Evolutionary conservation across 768 basidiomycete genomes (phyloP), one percentile per base, ranked within the genome.

Genomic region (Calocera cornea): DNA sequence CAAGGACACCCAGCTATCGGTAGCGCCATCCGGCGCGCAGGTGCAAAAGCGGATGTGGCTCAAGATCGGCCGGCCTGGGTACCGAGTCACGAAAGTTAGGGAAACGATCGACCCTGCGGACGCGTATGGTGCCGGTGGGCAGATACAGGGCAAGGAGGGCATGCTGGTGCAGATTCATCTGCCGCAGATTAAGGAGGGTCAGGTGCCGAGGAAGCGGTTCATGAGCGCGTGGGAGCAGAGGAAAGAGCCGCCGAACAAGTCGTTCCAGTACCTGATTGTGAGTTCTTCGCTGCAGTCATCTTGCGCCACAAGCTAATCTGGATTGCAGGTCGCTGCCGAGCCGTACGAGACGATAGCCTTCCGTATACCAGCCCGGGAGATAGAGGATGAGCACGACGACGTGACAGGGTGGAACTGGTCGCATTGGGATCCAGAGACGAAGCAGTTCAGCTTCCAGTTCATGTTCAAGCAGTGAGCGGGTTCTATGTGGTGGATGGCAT

Each of bases 321-420:
- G 41, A 36, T 70, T 69, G 0, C 67, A 97, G 95, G 92, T 98
- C 69, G 97, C 95, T 19, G 94, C 97, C n/a, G 97, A 98, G 73
- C 95, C 95, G 3, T 99, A 98, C 75, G 97, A 99, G 78, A 97
- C 95, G 2, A 93, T 99, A 72, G 92, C 94, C n/a, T 98, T 98
- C 82, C 91, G 95, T 19, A 93, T 99, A 73, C 97, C 95, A 54
- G 90, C 97, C 29, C 86, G 92, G 64, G 95, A 98, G 78, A 95
- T 99, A 69, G 80, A 81, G 29, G 76, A 76, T 38, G 84, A 90
- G 54, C 92, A 93, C 73, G 88, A 92, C 69, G 92, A 95, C 72
- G 89, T 88, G 33, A 87, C 88, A 17, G 90, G 87, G 71, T 93
- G 90, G 89, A 92, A 91, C 72, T 99, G 97, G 97, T 95, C 95